Conservation (phyloP, 1,284 basidiomycete genomes). For the Malassezia furfur region DNA sequence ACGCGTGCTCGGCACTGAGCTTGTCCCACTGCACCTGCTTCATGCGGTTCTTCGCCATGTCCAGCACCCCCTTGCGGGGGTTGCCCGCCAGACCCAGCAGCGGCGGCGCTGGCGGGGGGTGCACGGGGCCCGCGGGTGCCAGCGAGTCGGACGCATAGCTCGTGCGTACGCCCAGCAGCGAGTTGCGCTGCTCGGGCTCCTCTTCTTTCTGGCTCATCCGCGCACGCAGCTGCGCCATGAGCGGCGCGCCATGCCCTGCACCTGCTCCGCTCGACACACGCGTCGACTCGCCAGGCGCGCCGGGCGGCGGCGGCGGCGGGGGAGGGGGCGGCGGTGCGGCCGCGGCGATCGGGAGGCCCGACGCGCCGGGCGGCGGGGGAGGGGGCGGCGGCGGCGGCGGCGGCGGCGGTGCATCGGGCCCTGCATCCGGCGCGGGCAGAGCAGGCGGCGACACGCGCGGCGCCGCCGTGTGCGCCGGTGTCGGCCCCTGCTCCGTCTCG, state of each 20-base stretch:
- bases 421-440: neutral
- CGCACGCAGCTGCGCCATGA: slow-evolving; percentile 23
- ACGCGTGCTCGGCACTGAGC: slow-evolving; percentile 45
- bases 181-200: neutral
- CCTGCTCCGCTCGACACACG: slow-evolving; percentile 20
- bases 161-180: slow-evolving; percentile 39
- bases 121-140: slow-evolving; percentile 35
- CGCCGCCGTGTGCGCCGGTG: neutral
- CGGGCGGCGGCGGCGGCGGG: slow-evolving; percentile 3
- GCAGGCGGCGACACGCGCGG: neutral
- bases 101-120: slow-evolving; percentile 42
- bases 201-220: neutral
- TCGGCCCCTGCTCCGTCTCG: slow-evolving; percentile 10
- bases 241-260: slow-evolving; percentile 7
- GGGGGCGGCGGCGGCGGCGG: slow-evolving; percentile 23
- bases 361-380: slow-evolving; percentile 15
- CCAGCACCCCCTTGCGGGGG: slow-evolving; percentile 79
- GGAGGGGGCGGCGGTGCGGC: neutral
- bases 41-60: slow-evolving; percentile 81
- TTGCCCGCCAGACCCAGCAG: neutral
- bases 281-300: slow-evolving; percentile 14
- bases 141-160: slow-evolving; percentile 25
- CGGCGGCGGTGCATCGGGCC: slow-evolving; percentile 8
- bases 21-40: slow-evolving; percentile 99
- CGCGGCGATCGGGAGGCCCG: neutral